Evolutionary conservation across 1,284 basidiomycete species (phyloP).

Genomic region (Flammula alnicola): DNA sequence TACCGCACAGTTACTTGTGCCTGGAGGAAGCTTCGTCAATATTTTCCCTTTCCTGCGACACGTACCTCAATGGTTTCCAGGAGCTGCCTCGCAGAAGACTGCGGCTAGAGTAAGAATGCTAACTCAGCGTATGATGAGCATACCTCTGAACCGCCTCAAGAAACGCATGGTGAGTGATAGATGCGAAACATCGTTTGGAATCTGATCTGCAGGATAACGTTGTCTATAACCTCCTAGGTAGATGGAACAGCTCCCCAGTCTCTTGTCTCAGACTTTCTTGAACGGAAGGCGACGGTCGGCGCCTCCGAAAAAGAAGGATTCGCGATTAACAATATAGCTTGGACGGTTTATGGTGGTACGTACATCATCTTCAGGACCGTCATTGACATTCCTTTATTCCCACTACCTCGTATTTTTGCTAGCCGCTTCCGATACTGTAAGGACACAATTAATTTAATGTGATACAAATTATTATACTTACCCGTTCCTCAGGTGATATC

Average conservation of each 20-base stretch:
- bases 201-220: background rate
- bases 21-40: slow-evolving; percentile 20
- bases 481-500: background rate
- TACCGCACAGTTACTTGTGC: slow-evolving; percentile 8
- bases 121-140: slow-evolving; percentile 30
- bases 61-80: slow-evolving; percentile 42
- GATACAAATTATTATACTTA: background rate
- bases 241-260: background rate
- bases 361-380: background rate
- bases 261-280: background rate
- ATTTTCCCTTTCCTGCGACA: slow-evolving; percentile 22
- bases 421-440: slow-evolving; percentile 1
- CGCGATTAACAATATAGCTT: background rate
- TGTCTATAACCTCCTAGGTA: no score
- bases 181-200: background rate
- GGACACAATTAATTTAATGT: background rate
- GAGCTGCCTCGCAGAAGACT: slow-evolving; percentile 32
- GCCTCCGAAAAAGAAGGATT: background rate
- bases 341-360: background rate
- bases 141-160: slow-evolving; percentile 35
- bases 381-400: background rate
- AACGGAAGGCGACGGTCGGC: no score
- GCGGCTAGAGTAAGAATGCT: slow-evolving; percentile 29
- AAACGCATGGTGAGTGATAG: slow-evolving; percentile 34
- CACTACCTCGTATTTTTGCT: background rate